Base-by-base conservation (phyloP, 768 basidiomycete species). In the Leccinum boreale region DNA sequence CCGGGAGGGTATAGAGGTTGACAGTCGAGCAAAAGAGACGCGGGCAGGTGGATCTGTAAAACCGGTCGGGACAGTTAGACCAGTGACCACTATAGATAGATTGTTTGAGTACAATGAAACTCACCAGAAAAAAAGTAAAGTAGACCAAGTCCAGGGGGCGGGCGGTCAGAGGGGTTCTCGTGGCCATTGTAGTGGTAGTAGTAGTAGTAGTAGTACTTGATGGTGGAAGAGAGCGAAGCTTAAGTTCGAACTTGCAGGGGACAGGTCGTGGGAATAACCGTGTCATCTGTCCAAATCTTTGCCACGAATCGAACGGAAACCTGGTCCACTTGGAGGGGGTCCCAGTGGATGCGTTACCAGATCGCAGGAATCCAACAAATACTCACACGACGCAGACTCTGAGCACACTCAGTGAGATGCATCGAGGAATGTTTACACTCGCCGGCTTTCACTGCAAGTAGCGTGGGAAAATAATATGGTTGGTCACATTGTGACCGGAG, bases 111-210 rank as follows among this genome's bases (percentile, higher is more conserved):
- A 15, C 54, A 1, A 28, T 8, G 19, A 24, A 6, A 67, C 82
- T 58, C 59, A 85, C 89, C 56, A 85, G 63, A 62, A 90, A 92
- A 74, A 89, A 92, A 0, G 65, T 51, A 59, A 90, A 88, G 67
- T 92, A 92, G 3, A 90, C 28, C 3, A 88, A 62, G 68, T 90
- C 89, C 42, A 84, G 60, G 12, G 85, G 86, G 58, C 89, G 84
- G 28, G 81, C 74, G 3, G 73, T 73, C 33, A 89, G 73, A 14
- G 85, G 77, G 0, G 62, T 71, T 44, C 56, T 58, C 2, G 58
- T 3, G 9, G 55, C 50, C 67, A 67, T 65, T 28, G 26, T 31
- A 31, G 31, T 12, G 5, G 24, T 26, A 26, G 26, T 26, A 7
- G 26, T 7, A 8, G 28, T n/a, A n/a, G 7, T 9, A 4, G 29